Evolutionary conservation across 2,329 filamentous ascomycete species (phyloP).

Genomic region (Fusarium xyrophilum): DNA sequence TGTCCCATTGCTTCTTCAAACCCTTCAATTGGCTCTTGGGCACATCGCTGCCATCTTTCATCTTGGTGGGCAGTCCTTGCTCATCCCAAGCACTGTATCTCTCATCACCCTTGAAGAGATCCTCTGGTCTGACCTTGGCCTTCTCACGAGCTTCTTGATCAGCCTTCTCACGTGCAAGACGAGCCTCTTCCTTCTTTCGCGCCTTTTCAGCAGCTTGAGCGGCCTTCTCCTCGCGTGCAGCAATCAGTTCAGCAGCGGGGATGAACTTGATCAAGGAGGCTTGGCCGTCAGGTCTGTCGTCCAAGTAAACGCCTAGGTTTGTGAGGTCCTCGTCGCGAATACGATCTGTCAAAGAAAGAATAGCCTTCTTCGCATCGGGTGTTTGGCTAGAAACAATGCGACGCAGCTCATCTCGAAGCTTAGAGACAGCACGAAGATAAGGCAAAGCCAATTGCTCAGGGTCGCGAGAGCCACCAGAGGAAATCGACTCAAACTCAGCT

Average conservation of each 20-base stretch:
- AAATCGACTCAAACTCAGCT: conserved; percentile 55
- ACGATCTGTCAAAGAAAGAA: conserved; percentile 78
- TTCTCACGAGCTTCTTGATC: conserved; percentile 64
- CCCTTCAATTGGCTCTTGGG: conserved; percentile 83
- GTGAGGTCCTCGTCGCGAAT: conserved; percentile 84
- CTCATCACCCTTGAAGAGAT: conserved; percentile 64
- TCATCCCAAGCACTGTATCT: conserved; percentile 80
- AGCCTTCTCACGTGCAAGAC: conserved; percentile 56
- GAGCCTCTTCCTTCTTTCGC: conserved; percentile 62
- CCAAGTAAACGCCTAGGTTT: conserved; percentile 84
- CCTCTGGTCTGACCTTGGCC: conserved; percentile 61
- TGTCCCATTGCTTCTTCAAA: conserved; percentile 87
- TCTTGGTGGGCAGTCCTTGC: conserved; percentile 79
- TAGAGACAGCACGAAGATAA: conserved; percentile 62
- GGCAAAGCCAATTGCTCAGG: conserved; percentile 61
- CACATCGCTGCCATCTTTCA: conserved; percentile 79
- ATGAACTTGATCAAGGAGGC: conserved; percentile 77
- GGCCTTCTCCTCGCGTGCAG: conserved; percentile 65
- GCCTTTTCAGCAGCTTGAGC: conserved; percentile 68
- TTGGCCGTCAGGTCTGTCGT: conserved; percentile 73
- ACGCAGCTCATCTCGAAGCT: conserved; percentile 68
- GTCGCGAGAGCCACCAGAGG: conserved; percentile 56
- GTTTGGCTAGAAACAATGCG: conserved; percentile 57
- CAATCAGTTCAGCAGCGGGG: conserved; percentile 63
- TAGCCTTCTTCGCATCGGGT: conserved; percentile 68